Evolutionary conservation across 148 eudicot species (phyloP), one percentile per base, ranked within the genome.

Genomic region (Amaranthus cruentus): DNA sequence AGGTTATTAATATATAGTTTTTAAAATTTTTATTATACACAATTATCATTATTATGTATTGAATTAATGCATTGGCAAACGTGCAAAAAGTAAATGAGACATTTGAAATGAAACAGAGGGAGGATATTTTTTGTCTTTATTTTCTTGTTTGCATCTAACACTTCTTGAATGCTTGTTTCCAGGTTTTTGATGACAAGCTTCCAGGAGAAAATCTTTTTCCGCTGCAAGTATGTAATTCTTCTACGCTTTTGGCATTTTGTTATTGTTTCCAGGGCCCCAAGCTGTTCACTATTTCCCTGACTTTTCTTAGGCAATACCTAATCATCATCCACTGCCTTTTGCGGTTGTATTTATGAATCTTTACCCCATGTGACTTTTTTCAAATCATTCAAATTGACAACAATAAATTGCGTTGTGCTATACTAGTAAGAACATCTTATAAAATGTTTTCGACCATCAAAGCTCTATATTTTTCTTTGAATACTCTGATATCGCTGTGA

Each of bases 161-260:
- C 47, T 51, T 67, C 65, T 4, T 46, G 28, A 43, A 8, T 9
- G 62, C 50, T 62, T 57, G 55, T 73, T 72, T 10, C 64, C 85
- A 91, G 98, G 97, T 87, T 60, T 95, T 91, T 83, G 96, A 87
- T 80, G 97, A 87, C 77, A 91, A 87, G 76, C 72, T 95, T 81
- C 97, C 93, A 59, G 88, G 89, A 75, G 97, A 93, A 77, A 91
- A 85, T 84, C 88, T 89, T 64, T 89, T 85, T 75, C 97, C 96
- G 74, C 87, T 91, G 72, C 98, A 91, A 91, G 98, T 95, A 84
- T 54, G 72, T 73, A 59, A 28, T 28, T 28, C 38, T 28, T 28
- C 1, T 49, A 50, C 54, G 60, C 50, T 47, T 60, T 54, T 9
- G 52, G 15, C 66, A 70, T 67, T 69, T 55, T 15, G 47, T 62